These are phyloP conservation scores for Pseudonitzschia pungens DNA, from an alignment of 108 stramenopile species.

Conservation along the genomic window DNA sequence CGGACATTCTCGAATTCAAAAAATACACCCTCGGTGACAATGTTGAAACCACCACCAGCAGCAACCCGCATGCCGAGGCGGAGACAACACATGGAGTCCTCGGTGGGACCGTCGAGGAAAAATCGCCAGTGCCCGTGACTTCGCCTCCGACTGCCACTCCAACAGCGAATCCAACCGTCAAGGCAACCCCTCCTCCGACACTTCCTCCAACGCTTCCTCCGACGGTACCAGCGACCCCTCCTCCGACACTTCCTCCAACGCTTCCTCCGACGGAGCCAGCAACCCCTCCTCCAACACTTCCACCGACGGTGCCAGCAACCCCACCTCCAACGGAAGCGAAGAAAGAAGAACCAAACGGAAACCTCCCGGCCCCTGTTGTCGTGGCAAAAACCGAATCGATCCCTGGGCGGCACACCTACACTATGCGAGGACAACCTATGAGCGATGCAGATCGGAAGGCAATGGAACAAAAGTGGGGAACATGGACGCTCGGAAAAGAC, in stretches of 20 bases:
- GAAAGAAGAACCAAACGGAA: not conserved
- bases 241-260: not conserved
- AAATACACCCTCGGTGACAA: not conserved
- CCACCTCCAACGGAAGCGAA: not conserved
- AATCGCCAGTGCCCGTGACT: not conserved
- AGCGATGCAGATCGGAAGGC: conserved; percentile 18
- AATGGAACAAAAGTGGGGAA: conserved; percentile 38
- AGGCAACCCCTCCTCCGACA: not conserved
- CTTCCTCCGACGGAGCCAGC: not conserved
- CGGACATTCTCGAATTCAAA: conserved; percentile 11
- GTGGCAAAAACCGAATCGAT: not conserved
- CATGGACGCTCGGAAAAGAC: conserved; percentile 29
- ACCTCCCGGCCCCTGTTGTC: not conserved
- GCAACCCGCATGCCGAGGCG: not conserved
- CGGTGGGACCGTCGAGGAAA: not conserved
- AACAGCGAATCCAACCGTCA: not conserved
- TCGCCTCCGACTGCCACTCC: not conserved
- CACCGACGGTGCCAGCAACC: not conserved
- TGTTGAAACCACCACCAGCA: not conserved
- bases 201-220: no score
- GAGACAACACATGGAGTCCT: not conserved
- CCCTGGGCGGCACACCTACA: conserved; percentile 20
- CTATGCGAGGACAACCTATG: conserved; percentile 25
- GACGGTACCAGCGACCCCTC: not conserved
- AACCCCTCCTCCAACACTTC: not conserved